Percentiles rank a stretch among this genome's conserved stretches.
Evolutionary conservation across 345 rosid genomes (phyloP).

Genomic region (Isatis tinctoria): DNA sequence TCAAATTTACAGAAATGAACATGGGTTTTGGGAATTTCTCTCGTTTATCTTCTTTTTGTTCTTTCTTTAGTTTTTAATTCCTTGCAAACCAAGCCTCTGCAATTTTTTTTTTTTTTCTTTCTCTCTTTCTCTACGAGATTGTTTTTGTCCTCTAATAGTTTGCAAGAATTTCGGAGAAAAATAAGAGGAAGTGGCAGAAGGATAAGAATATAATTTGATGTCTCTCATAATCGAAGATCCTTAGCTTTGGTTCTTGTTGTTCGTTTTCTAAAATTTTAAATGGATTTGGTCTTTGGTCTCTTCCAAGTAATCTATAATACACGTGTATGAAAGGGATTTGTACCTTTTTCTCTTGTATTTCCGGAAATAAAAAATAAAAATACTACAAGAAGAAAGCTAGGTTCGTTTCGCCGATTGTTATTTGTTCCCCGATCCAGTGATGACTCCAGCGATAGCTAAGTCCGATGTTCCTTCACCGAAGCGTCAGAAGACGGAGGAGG

Average conservation of each 20-base stretch:
- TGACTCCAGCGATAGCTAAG: not conserved
- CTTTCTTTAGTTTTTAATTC: slow-evolving; percentile 1
- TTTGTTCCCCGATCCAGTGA: not conserved
- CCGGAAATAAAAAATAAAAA: no score
- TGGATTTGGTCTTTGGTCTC: no score
- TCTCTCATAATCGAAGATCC: not conserved
- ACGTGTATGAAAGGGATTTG: not conserved
- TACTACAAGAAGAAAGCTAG: not conserved
- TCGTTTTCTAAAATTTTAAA: not conserved
- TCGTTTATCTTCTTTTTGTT: not conserved
- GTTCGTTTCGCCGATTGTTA: not conserved
- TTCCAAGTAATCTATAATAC: no score
- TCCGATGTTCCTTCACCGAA: not conserved
- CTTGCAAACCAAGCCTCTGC: slow-evolving; percentile 7
- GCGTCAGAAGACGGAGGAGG: not conserved
- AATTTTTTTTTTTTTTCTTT: not conserved
- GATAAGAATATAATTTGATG: not conserved
- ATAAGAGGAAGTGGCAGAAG: not conserved
- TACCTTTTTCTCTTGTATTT: no score
- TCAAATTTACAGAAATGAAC: not conserved
- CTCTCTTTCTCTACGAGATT: slow-evolving; percentile 7
- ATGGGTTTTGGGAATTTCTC: slow-evolving; percentile 15
- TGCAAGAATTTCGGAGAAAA: slow-evolving; percentile 17
- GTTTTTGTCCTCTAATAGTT: slow-evolving; percentile 24
- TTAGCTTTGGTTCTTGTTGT: not conserved